These are phyloP conservation scores for Discostella stelligeroides DNA, from an alignment of 108 stramenopile species.

Conservation along the genomic window DNA sequence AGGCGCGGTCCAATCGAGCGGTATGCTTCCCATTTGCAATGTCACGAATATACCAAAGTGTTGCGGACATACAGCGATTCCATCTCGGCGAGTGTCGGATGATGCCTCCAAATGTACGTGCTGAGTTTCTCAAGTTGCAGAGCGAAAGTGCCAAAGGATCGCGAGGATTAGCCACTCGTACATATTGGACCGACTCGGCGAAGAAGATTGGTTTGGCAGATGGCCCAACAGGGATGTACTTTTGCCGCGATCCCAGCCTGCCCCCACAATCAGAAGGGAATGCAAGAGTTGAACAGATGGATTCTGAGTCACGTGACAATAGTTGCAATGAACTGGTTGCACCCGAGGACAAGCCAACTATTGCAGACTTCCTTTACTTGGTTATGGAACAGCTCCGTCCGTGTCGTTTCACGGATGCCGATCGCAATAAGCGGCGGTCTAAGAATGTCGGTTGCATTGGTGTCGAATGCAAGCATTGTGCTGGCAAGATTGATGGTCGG, in stretches of 20 bases:
- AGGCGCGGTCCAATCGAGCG: slow-evolving; percentile 78
- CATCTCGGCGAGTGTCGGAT: slow-evolving; percentile 84
- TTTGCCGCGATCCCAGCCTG: slow-evolving; percentile 68
- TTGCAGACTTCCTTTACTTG: slow-evolving; percentile 86
- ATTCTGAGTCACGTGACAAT: slow-evolving; percentile 73
- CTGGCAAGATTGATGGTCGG: slow-evolving; percentile 84
- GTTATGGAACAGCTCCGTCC: slow-evolving; percentile 91
- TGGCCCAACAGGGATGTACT: slow-evolving; percentile 76
- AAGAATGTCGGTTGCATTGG: slow-evolving; percentile 89
- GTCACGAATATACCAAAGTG: slow-evolving; percentile 87
- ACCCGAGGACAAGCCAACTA: slow-evolving; percentile 81
- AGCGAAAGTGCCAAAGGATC: slow-evolving; percentile 88
- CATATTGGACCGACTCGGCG: slow-evolving; percentile 87
- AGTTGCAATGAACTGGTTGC: slow-evolving; percentile 63
- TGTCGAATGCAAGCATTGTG: slow-evolving; percentile 92
- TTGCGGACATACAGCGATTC: slow-evolving; percentile 90
- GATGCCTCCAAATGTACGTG: slow-evolving; percentile 70
- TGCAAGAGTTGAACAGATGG: slow-evolving; percentile 66
- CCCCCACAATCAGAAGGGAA: slow-evolving; percentile 61
- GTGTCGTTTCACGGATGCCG: slow-evolving; percentile 90
- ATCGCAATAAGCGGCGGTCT: slow-evolving; percentile 86
- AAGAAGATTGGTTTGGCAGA: slow-evolving; percentile 87
- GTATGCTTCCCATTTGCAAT: slow-evolving; percentile 91
- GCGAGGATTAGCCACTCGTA: slow-evolving; percentile 84
- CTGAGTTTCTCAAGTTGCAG: slow-evolving; percentile 69